Conservation (phyloP, 257 asterid species). For the Scutellaria galericulata region DNA sequence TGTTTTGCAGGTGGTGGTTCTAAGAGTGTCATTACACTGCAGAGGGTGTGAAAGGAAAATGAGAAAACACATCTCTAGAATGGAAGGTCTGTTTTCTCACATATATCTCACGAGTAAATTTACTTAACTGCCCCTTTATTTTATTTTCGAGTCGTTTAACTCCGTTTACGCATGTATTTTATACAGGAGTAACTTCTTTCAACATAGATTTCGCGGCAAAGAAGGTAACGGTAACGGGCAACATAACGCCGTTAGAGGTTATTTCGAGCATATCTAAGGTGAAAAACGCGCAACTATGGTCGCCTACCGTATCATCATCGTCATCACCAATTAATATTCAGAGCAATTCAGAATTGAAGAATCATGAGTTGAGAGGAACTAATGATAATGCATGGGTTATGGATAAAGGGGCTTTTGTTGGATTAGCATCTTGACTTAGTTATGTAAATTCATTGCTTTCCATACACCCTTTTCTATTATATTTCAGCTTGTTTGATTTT, state of each 20-base stretch:
- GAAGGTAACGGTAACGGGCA: slow-evolving; percentile 76
- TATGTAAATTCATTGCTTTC: no score
- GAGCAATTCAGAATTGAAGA: no score
- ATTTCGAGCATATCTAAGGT: slow-evolving; percentile 85
- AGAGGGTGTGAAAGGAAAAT: slow-evolving; percentile 87
- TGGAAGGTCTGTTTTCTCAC: slow-evolving; percentile 61
- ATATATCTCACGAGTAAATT: no score
- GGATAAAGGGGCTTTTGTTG: no score
- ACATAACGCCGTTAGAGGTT: slow-evolving; percentile 68
- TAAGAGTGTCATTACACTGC: slow-evolving; percentile 88
- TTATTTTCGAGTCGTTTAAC: no score
- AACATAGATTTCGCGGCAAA: slow-evolving; percentile 78
- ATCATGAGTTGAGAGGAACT: no score
- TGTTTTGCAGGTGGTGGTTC: slow-evolving; percentile 70
- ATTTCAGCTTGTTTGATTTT: no score
- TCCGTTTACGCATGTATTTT: not conserved
- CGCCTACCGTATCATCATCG: slow-evolving; percentile 49
- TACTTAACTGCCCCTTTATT: no score
- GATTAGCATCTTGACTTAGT: no score
- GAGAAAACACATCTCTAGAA: slow-evolving; percentile 82
- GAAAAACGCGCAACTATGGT: slow-evolving; percentile 80
- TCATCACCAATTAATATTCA: not conserved
- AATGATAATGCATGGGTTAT: not conserved
- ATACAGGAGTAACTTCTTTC: slow-evolving; percentile 86
- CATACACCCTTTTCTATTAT: no score